Percentiles rank a stretch among this genome's conserved stretches.
These are phyloP conservation scores for Globisporangium cylindrosporum DNA, from an alignment of 352 stramenopile species.

Conservation along the genomic window DNA sequence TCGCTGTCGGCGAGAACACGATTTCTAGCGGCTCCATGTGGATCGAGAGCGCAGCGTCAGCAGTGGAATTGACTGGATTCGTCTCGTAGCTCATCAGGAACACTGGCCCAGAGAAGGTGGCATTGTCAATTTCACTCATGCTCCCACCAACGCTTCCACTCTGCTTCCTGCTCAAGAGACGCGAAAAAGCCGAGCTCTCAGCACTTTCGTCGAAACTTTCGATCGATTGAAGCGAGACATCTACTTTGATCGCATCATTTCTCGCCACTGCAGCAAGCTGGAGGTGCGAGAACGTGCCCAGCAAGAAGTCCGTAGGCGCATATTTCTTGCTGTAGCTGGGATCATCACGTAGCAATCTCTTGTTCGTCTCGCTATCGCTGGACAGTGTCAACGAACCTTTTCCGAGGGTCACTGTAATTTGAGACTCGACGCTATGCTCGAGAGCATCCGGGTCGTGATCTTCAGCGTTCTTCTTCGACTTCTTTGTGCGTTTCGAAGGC, in stretches of 20 bases:
- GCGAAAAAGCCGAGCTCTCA: slow-evolving; percentile 80
- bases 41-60: slow-evolving; percentile 74
- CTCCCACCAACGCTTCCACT: slow-evolving; percentile 25
- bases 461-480: slow-evolving; percentile 32
- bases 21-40: slow-evolving; percentile 87
- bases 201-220: slow-evolving; percentile 85
- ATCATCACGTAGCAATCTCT: slow-evolving; percentile 57
- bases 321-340: slow-evolving; percentile 65
- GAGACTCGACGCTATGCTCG: slow-evolving; percentile 54
- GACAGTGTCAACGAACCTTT: slow-evolving; percentile 75
- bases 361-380: slow-evolving; percentile 74
- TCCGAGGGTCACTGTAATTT: slow-evolving; percentile 67
- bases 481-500: slow-evolving; percentile 63
- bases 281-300: slow-evolving; percentile 75
- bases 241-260: slow-evolving; percentile 70
- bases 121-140: slow-evolving; percentile 46
- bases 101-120: slow-evolving; percentile 68
- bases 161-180: slow-evolving; percentile 72
- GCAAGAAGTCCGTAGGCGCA: slow-evolving; percentile 69
- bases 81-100: slow-evolving; percentile 87
- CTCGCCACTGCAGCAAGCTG: slow-evolving; percentile 68
- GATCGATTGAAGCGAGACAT: slow-evolving; percentile 85
- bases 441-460: slow-evolving; percentile 21
- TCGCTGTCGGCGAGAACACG: slow-evolving; percentile 79
- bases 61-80: slow-evolving; percentile 55